phyloP scores from a whole-genome alignment of 2,329 filamentous ascomycete genomes.

The Hirsutella thompsonii region DNA sequence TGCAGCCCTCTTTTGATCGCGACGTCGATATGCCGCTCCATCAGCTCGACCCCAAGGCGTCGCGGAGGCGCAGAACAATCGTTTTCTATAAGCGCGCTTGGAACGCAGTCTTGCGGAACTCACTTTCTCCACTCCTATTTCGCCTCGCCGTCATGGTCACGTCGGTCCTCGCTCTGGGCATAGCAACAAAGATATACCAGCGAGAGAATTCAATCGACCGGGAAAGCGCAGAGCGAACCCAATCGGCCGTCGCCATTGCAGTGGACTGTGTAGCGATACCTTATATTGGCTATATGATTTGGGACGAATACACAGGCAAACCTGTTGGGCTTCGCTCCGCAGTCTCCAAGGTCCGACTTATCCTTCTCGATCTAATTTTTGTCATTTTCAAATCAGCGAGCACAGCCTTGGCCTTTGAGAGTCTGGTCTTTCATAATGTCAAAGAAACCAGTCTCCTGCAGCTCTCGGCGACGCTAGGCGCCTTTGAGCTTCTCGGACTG shows the following conservation, averaged over 20 bases:
- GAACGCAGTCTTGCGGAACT: constrained; percentile 61
- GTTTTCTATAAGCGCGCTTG: constrained; percentile 44
- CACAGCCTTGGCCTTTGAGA: constrained; percentile 77
- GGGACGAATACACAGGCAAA: constrained; percentile 91
- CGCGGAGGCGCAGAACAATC: constrained; percentile 16
- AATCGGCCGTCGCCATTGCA: constrained; percentile 76
- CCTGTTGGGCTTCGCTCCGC: constrained; percentile 77
- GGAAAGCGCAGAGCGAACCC: constrained; percentile 47
- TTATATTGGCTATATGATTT: constrained; percentile 88
- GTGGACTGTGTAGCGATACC: constrained; percentile 82
- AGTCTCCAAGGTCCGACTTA: constrained; percentile 74
- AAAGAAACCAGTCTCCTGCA: constrained; percentile 32
- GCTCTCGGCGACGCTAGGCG: constrained; percentile 55
- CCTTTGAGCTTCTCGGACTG: constrained; percentile 67
- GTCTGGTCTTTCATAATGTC: constrained; percentile 48
- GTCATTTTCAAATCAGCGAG: constrained; percentile 97
- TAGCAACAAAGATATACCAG: constrained; percentile 64
- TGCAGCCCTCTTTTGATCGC: constrained; percentile 34
- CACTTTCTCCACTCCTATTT: constrained; percentile 74
- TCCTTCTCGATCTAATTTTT: constrained; percentile 87
- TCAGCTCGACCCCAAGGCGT: constrained; percentile 13
- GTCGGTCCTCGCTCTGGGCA: constrained; percentile 66
- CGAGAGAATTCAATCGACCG: constrained; percentile 33
- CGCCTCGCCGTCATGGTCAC: constrained; percentile 74
- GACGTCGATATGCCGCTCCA: constrained; percentile 20